These are phyloP conservation scores for Prunus salicina DNA, from an alignment of 306 rosid genomes.

Conservation along the genomic window DNA sequence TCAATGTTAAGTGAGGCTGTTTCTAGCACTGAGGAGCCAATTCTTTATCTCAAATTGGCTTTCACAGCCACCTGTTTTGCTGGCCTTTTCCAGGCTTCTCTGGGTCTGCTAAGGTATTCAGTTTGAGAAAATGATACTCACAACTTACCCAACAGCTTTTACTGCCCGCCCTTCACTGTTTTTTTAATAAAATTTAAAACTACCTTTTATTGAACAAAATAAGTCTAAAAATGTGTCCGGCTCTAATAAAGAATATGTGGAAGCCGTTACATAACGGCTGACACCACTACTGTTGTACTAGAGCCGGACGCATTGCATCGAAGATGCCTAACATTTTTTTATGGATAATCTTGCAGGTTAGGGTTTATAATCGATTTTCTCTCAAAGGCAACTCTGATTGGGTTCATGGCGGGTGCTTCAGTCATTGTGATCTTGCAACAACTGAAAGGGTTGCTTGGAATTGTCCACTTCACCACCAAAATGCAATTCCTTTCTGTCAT, in stretches of 20 bases:
- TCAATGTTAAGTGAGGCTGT: conserved; percentile 82
- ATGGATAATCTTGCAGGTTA: conserved; percentile 41
- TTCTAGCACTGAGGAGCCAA: conserved; percentile 59
- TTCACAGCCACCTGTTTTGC: conserved; percentile 94
- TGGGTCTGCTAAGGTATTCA: conserved; percentile 71
- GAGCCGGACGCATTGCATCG: neutral
- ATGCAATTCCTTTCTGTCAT: conserved; percentile 83
- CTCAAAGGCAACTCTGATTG: conserved; percentile 90
- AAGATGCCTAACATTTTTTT: neutral
- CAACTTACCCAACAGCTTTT: neutral
- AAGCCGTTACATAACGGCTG: neutral
- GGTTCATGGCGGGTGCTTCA: conserved; percentile 98
- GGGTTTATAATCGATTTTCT: conserved; percentile 95
- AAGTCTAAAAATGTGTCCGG: neutral
- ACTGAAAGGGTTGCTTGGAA: conserved; percentile 90
- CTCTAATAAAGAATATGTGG: neutral
- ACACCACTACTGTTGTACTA: neutral
- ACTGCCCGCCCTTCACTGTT: neutral
- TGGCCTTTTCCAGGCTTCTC: conserved; percentile 83
- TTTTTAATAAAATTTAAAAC: neutral
- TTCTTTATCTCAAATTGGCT: conserved; percentile 82
- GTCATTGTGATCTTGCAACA: conserved; percentile 90
- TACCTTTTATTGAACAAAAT: neutral
- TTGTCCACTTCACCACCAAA: conserved; percentile 69
- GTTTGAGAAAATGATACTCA: no score